A percentile compares a stretch with the other conserved stretches of the same genome.
phyloP scores from a whole-genome alignment of 2,329 filamentous ascomycete genomes.

The Alternaria burnsii region DNA sequence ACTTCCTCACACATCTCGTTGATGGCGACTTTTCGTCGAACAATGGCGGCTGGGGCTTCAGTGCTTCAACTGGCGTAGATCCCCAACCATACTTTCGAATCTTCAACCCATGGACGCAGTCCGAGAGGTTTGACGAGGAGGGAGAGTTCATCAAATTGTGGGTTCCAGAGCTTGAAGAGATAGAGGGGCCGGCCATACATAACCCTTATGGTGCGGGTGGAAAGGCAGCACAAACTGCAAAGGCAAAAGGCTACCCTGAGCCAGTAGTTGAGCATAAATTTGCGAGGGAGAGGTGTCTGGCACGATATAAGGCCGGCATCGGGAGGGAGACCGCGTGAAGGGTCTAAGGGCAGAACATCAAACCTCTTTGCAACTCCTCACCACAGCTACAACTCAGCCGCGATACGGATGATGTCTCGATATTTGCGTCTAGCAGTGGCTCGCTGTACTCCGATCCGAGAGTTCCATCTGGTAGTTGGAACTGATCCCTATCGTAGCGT shows the following conservation, averaged over 20 bases:
- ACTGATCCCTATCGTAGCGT: too few species aligned
- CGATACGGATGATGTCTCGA: not conserved
- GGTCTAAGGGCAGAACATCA: not conserved
- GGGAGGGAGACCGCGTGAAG: constrained; percentile 58
- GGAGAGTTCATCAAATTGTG: constrained; percentile 84
- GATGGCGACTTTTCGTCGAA: constrained; percentile 60
- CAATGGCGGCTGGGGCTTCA: constrained; percentile 72
- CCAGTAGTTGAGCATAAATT: constrained; percentile 78
- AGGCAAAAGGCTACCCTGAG: constrained; percentile 75
- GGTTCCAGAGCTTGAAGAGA: constrained; percentile 75
- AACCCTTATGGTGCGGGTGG: constrained; percentile 76
- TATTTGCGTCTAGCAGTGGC: too few species aligned
- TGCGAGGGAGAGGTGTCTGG: constrained; percentile 71
- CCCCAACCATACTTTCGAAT: constrained; percentile 91
- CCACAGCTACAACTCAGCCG: not conserved
- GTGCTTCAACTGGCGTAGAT: constrained; percentile 76
- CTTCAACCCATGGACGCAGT: constrained; percentile 86
- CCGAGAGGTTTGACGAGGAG: constrained; percentile 81
- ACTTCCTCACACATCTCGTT: constrained; percentile 60
- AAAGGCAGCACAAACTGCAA: constrained; percentile 62
- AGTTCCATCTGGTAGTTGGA: too few species aligned
- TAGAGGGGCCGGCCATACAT: constrained; percentile 76
- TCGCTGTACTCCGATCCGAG: too few species aligned
- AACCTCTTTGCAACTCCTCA: not conserved
- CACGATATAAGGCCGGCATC: constrained; percentile 73